A percentile compares a stretch with the other conserved stretches of the same genome.
These are phyloP conservation scores for Fraxinus velutina DNA, from an alignment of 305 asterid genomes.

Conservation along the genomic window DNA sequence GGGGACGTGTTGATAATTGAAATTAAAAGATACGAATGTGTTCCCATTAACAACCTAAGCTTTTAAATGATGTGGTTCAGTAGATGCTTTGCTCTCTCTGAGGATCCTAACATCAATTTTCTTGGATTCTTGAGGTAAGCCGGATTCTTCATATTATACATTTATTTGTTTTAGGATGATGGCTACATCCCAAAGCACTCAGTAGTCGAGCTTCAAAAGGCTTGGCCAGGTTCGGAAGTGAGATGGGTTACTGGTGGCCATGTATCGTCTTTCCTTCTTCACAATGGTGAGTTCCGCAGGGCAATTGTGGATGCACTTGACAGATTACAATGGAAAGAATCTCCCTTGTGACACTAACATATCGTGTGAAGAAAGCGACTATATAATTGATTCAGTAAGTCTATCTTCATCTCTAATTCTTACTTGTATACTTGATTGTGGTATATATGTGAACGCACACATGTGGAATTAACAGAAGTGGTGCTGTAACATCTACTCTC, in stretches of 20 bases:
- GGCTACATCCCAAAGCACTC: conserved; percentile 95
- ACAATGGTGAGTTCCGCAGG: conserved; percentile 67
- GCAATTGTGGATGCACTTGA: conserved; percentile 81
- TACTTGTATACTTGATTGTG: conserved; percentile 20
- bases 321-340: conserved; percentile 77
- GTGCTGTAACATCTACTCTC: conserved; percentile 18
- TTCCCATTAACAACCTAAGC: not conserved
- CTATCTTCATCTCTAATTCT: conserved; percentile 14
- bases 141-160: not conserved
- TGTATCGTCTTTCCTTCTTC: conserved; percentile 84
- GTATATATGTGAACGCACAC: conserved; percentile 8
- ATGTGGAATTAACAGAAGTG: conserved; percentile 13
- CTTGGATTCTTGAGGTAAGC: conserved; percentile 4
- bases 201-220: conserved; percentile 79
- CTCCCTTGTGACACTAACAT: conserved; percentile 36
- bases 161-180: conserved; percentile 57
- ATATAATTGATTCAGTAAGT: conserved; percentile 12
- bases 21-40: not conserved
- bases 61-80: not conserved
- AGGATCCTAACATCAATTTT: not conserved
- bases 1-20: not conserved
- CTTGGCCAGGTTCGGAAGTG: conserved; percentile 99
- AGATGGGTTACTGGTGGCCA: conserved; percentile 98
- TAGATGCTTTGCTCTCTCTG: conserved; percentile 4
- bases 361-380: conserved; percentile 16